Conservation (phyloP, 768 basidiomycete species). For the Cyclocybe cylindracea region DNA sequence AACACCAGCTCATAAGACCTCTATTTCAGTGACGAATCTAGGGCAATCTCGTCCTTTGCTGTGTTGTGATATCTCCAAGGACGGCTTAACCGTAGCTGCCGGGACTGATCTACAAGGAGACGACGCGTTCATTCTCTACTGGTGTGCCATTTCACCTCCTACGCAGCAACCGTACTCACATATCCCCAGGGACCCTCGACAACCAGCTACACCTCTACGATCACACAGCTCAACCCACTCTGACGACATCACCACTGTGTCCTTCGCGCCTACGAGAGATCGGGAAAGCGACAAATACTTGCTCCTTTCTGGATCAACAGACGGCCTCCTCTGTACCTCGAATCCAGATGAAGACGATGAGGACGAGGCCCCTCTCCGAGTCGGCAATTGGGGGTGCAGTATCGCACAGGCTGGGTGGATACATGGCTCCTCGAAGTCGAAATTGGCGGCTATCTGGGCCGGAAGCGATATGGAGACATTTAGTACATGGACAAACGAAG, state of each 20-base stretch:
- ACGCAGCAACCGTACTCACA: neutral
- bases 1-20: slow-evolving; percentile 36
- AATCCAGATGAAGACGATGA: slow-evolving; percentile 79
- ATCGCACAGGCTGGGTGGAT: slow-evolving; percentile 79
- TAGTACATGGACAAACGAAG: slow-evolving; percentile 79
- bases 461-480: slow-evolving; percentile 96
- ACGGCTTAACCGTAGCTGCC: slow-evolving; percentile 75
- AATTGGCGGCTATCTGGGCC: slow-evolving; percentile 63
- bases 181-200: slow-evolving; percentile 78
- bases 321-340: slow-evolving; percentile 78
- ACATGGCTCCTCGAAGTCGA: slow-evolving; percentile 17
- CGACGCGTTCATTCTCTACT: slow-evolving; percentile 83
- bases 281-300: slow-evolving; percentile 30
- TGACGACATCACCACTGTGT: slow-evolving; percentile 86
- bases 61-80: slow-evolving; percentile 68
- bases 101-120: slow-evolving; percentile 82
- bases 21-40: slow-evolving; percentile 46
- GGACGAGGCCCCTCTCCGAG: slow-evolving; percentile 79
- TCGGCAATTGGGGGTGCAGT: slow-evolving; percentile 87
- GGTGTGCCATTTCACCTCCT: slow-evolving; percentile 44
- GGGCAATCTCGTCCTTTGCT: slow-evolving; percentile 49
- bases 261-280: slow-evolving; percentile 36
- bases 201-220: slow-evolving; percentile 66
- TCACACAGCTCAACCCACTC: slow-evolving; percentile 88
- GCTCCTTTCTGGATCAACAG: slow-evolving; percentile 81